A percentile compares a stretch with the other conserved stretches of the same genome.
Evolutionary conservation across 2,329 filamentous ascomycete genomes (phyloP).

Genomic region (Fusarium temperatum): DNA sequence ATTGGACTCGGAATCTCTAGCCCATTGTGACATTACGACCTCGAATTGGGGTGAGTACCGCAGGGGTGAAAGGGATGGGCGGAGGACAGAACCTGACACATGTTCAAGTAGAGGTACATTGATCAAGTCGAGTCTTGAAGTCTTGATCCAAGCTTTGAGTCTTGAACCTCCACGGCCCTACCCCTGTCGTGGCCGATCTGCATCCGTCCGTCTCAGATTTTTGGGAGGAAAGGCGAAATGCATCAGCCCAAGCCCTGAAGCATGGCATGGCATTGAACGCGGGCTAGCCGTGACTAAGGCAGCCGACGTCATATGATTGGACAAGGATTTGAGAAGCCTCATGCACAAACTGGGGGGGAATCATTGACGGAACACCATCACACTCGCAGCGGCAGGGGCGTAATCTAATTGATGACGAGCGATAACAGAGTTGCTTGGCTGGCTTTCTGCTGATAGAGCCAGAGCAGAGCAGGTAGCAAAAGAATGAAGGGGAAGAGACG

Average conservation of each 20-base stretch:
- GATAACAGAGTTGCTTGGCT: neutral
- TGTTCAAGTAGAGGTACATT: constrained; percentile 42
- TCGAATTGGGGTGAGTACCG: constrained; percentile 34
- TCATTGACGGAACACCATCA: constrained; percentile 40
- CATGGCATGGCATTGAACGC: constrained; percentile 36
- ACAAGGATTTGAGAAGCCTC: constrained; percentile 30
- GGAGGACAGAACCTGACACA: constrained; percentile 43
- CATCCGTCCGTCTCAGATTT: constrained; percentile 51
- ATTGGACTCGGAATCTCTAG: constrained; percentile 23
- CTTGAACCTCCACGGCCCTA: constrained; percentile 5
- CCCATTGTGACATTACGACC: constrained; percentile 34
- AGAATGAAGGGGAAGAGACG: neutral
- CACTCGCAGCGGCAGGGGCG: constrained; percentile 35
- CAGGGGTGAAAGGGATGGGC: constrained; percentile 34
- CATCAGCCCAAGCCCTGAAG: constrained; percentile 41
- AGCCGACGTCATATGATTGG: constrained; percentile 29
- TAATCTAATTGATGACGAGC: constrained; percentile 19
- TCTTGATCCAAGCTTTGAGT: neutral
- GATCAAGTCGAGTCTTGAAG: constrained; percentile 24
- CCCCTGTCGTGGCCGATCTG: constrained; percentile 48
- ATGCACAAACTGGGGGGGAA: constrained; percentile 41
- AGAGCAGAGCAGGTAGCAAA: neutral
- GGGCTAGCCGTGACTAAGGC: constrained; percentile 35
- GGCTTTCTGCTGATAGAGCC: neutral
- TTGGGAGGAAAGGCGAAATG: constrained; percentile 41